Evolutionary conservation across 2,329 filamentous ascomycete genomes (phyloP).

Genomic region (Coniochaeta hoffmannii): DNA sequence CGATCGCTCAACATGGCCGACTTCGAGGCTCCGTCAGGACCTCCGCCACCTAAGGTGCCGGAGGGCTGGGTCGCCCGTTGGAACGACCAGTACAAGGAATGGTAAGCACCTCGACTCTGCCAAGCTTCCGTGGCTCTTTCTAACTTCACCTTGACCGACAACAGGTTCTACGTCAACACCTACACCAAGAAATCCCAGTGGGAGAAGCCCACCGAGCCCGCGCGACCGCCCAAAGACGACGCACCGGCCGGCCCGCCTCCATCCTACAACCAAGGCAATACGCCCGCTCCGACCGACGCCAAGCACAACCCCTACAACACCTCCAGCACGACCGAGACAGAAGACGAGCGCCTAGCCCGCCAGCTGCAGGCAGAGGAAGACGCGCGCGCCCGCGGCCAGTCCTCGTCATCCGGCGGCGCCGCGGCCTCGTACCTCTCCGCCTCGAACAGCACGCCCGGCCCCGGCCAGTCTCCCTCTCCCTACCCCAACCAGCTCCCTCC

Average conservation of each 20-base stretch:
- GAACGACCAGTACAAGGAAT: slow-evolving; percentile 83
- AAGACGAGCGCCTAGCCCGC: slow-evolving; percentile 68
- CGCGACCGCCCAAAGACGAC: slow-evolving; percentile 34
- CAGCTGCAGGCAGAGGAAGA: slow-evolving; percentile 81
- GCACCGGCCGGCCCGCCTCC: slow-evolving; percentile 57
- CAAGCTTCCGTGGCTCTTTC: slow-evolving; percentile 37
- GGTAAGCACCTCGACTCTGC: slow-evolving; percentile 40
- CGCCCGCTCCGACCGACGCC: slow-evolving; percentile 40
- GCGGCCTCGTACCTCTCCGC: slow-evolving; percentile 24
- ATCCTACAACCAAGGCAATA: slow-evolving; percentile 46
- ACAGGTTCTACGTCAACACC: slow-evolving; percentile 84
- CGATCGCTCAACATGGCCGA: slow-evolving; percentile 36
- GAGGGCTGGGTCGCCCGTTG: slow-evolving; percentile 81
- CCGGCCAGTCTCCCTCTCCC: slow-evolving; percentile 17
- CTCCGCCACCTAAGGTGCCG: slow-evolving; percentile 54
- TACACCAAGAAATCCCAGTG: slow-evolving; percentile 86
- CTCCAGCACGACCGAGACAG: slow-evolving; percentile 32
- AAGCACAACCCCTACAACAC: slow-evolving; percentile 68
- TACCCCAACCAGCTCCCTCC: slow-evolving; percentile 36
- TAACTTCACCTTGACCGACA: not conserved
- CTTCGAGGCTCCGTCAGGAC: slow-evolving; percentile 44
- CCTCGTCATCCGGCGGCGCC: slow-evolving; percentile 17
- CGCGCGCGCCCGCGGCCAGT: slow-evolving; percentile 37
- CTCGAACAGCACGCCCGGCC: slow-evolving; percentile 15
- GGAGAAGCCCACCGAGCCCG: slow-evolving; percentile 71